phyloP scores from a whole-genome alignment of 2,329 filamentous ascomycete species.

The Magnaporthiopsis poae region DNA sequence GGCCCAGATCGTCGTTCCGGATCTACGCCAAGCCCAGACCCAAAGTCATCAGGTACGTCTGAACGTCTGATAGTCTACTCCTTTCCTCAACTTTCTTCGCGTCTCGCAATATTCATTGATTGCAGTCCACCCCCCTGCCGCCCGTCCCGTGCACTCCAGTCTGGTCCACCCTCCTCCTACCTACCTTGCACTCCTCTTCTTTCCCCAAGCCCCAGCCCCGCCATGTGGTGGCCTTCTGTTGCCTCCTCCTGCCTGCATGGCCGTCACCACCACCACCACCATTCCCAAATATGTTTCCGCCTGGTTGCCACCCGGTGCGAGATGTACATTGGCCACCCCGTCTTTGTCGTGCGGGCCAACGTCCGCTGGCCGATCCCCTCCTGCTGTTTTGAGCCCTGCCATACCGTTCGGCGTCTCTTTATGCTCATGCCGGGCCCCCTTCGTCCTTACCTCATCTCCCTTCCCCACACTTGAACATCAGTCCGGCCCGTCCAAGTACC shows the following conservation, averaged over 20 bases:
- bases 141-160: neutral
- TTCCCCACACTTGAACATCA: slow-evolving; percentile 22
- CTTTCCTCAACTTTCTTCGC: neutral
- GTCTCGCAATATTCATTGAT: slow-evolving; percentile 3
- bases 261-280: slow-evolving; percentile 14
- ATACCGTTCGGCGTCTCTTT: slow-evolving; percentile 28
- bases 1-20: neutral
- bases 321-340: slow-evolving; percentile 1
- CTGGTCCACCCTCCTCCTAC: slow-evolving; percentile 20
- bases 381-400: slow-evolving; percentile 26
- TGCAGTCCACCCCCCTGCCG: slow-evolving; percentile 5
- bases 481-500: slow-evolving; percentile 31
- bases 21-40: neutral
- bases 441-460: slow-evolving; percentile 12
- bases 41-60: slow-evolving; percentile 5
- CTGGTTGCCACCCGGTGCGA: slow-evolving; percentile 2
- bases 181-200: slow-evolving; percentile 18
- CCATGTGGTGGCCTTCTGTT: slow-evolving; percentile 25
- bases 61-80: slow-evolving; percentile 4
- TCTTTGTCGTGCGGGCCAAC: slow-evolving; percentile 25
- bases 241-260: slow-evolving; percentile 12
- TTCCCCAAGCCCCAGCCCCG: slow-evolving; percentile 24
- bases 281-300: slow-evolving; percentile 18
- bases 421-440: slow-evolving; percentile 26
- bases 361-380: slow-evolving; percentile 25